A percentile compares a stretch with the other conserved stretches of the same genome.
These are phyloP conservation scores for Cyberlindnera amylophila DNA, from an alignment of 805 yeast genomes.

Conservation along the genomic window DNA sequence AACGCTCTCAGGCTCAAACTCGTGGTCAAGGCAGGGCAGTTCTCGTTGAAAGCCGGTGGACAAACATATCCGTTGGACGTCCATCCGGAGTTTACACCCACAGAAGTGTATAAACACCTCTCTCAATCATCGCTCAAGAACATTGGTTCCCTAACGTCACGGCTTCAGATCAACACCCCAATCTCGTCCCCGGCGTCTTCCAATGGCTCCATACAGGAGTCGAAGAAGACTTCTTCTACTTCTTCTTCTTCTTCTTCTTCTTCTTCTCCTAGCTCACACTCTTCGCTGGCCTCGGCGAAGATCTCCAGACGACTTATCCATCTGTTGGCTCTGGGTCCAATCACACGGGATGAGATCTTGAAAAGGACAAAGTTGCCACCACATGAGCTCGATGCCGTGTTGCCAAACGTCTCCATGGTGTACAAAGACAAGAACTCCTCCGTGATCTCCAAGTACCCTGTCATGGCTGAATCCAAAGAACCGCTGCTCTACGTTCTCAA, in stretches of 20 bases:
- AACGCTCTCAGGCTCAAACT: constrained; percentile 19
- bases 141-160: constrained; percentile 16
- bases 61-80: constrained; percentile 5
- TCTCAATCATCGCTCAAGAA: constrained; percentile 21
- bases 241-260: constrained; percentile 11
- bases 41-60: constrained; percentile 15
- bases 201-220: background rate
- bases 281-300: too few relatives aligned
- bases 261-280: too few relatives aligned
- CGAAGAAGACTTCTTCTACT: background rate
- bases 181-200: constrained; percentile 9
- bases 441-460: constrained; percentile 29
- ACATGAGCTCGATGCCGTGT: constrained; percentile 28
- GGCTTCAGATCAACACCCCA: constrained; percentile 12
- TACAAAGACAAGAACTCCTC: constrained; percentile 23
- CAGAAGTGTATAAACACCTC: constrained; percentile 24
- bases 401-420: constrained; percentile 28
- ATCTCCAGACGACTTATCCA: constrained; percentile 38
- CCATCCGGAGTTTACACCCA: constrained; percentile 4
- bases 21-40: constrained; percentile 20
- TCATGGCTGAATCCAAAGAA: constrained; percentile 24
- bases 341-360: constrained; percentile 30
- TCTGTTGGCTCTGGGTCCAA: constrained; percentile 47
- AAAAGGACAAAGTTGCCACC: constrained; percentile 27
- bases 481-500: constrained; percentile 34